Base-by-base conservation (phyloP, 108 stramenopile species). In the Cylindrotheca fusiformis region DNA sequence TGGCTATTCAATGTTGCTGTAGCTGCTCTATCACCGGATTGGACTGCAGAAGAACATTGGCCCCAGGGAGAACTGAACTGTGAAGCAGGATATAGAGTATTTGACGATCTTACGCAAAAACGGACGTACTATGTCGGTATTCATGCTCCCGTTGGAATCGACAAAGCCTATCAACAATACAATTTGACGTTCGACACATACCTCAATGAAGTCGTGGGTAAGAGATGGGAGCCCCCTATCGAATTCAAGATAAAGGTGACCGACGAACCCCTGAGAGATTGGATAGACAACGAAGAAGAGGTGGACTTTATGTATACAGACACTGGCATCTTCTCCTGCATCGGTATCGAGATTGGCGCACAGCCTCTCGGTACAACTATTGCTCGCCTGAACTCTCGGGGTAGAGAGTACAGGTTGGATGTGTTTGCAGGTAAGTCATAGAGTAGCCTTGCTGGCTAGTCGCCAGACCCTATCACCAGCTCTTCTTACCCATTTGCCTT, bases 231-330 rank as follows among this genome's bases (percentile, higher is more conserved):
- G 20, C 58, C 57, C 12, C 62, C 56, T 1, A 47, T 75, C n/a
- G 18, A 23, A 26, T 75, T 75, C 57, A 28, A 65, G 29, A 21
- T 75, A 30, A 20, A 21, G 17, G 32, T 52, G 23, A 12, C n/a
- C 21, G 19, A 31, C 25, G 52, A 24, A 2, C 3, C n/a, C 10
- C 22, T 14, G 17, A 8, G 52, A 8, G 32, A 53, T 20, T 6
- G 32, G 1, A 52, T 20, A 5, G 18, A 29, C 0, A 52, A 64
- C 10, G 29, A 45, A 3, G 32, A 24, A 33, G 46, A 52, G 32
- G 17, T 64, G 0, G 74, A 75, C 45, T 75, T 75, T 36, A 32
- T 75, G 0, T 75, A 69, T 33, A 63, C 60, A n/a, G 70, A 75
- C 29, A 68, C 74, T 2, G 33, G 51, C 2, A 57, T 61, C 30